These are phyloP conservation scores for Zoysia pacifica DNA, from an alignment of 176 grass and related monocot species.

Conservation along the genomic window DNA sequence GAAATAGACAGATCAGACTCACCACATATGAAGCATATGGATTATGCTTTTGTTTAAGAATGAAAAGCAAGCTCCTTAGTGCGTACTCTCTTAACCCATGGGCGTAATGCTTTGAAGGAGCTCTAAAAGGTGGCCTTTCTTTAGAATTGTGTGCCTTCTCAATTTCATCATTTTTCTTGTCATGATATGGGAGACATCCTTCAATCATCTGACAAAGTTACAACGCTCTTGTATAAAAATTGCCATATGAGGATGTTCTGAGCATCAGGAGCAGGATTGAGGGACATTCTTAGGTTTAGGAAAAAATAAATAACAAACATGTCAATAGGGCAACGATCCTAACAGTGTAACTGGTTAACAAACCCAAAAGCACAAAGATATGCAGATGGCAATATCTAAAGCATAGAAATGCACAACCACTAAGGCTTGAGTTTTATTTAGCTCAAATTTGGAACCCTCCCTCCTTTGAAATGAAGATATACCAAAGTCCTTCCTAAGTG, in stretches of 20 bases:
- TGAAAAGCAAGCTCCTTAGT: constrained; percentile 3
- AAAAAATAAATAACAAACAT: constrained; percentile 1
- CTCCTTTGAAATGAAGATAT: neutral
- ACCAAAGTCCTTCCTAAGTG: neutral
- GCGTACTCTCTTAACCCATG: constrained; percentile 79
- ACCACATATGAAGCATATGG: neutral
- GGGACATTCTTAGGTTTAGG: constrained; percentile 12
- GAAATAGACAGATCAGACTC: constrained; percentile 26
- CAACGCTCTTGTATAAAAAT: constrained; percentile 21
- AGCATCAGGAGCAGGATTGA: constrained; percentile 1
- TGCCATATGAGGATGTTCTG: neutral
- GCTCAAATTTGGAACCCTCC: neutral
- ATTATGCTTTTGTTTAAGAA: neutral
- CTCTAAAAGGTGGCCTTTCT: constrained; percentile 89
- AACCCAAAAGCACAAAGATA: neutral
- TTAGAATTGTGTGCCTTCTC: constrained; percentile 72
- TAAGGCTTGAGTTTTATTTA: neutral
- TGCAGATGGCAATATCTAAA: neutral
- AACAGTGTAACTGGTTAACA: neutral
- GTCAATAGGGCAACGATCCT: neutral
- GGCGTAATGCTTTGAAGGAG: constrained; percentile 65
- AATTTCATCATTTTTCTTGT: constrained; percentile 76
- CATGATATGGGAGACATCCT: constrained; percentile 73
- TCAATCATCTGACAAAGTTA: constrained; percentile 85
- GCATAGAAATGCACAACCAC: constrained; percentile 17